Percentiles rank a stretch among this genome's conserved stretches.
Evolutionary conservation across 2,329 filamentous ascomycete species (phyloP).

Genomic region (Curvularia lunata): DNA sequence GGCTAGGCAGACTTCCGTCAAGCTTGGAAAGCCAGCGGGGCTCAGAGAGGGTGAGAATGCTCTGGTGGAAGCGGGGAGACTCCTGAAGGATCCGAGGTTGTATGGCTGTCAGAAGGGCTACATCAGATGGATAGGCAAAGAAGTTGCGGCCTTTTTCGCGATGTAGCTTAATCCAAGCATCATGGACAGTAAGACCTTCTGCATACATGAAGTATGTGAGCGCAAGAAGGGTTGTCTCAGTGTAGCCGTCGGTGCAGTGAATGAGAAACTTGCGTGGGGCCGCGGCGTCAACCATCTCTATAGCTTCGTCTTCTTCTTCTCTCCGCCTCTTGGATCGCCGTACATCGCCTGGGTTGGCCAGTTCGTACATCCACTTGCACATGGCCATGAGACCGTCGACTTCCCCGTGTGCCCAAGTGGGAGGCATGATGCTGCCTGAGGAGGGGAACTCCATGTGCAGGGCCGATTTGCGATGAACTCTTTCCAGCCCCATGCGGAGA

Average conservation of each 20-base stretch:
- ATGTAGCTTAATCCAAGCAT: slow-evolving; percentile 88
- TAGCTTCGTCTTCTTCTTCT: slow-evolving; percentile 60
- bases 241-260: slow-evolving; percentile 95
- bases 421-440: slow-evolving; percentile 88
- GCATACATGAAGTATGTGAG: slow-evolving; percentile 95
- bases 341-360: slow-evolving; percentile 69
- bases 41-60: slow-evolving; percentile 64
- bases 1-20: slow-evolving; percentile 89
- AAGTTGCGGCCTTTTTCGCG: slow-evolving; percentile 84
- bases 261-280: slow-evolving; percentile 75
- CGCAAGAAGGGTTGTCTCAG: slow-evolving; percentile 86
- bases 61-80: slow-evolving; percentile 63
- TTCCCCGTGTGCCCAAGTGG: slow-evolving; percentile 82
- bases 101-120: slow-evolving; percentile 78
- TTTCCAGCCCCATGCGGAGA: slow-evolving; percentile 63
- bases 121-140: slow-evolving; percentile 93
- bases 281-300: slow-evolving; percentile 56
- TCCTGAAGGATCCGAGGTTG: slow-evolving; percentile 75
- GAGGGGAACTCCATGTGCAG: slow-evolving; percentile 83
- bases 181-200: slow-evolving; percentile 77
- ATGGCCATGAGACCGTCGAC: slow-evolving; percentile 84
- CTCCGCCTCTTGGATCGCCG: slow-evolving; percentile 53
- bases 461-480: slow-evolving; percentile 54
- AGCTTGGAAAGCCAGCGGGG: slow-evolving; percentile 83
- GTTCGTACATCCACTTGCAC: slow-evolving; percentile 86